Conservation (phyloP, 2,329 filamentous ascomycete genomes). For the Leptographium lundbergii region DNA sequence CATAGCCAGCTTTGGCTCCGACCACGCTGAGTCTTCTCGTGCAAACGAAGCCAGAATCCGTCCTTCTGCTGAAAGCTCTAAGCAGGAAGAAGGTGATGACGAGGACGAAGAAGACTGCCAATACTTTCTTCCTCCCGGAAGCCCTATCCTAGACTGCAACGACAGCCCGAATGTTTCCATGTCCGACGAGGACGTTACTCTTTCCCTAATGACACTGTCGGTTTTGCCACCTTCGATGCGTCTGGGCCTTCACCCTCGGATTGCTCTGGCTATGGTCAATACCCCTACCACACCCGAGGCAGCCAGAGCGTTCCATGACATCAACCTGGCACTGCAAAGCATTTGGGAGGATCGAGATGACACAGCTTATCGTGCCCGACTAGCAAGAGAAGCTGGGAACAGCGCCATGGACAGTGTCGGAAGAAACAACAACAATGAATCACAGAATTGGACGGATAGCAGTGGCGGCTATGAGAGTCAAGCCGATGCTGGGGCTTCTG, state of each 20-base stretch:
- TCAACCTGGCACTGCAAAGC: too few species aligned
- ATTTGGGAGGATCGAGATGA: too few species aligned
- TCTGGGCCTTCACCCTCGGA: not conserved
- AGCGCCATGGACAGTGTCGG: not conserved
- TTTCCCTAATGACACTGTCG: not conserved
- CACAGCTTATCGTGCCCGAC: not conserved
- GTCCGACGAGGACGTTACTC: not conserved
- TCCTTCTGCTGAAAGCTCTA: not conserved
- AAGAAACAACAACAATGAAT: not conserved
- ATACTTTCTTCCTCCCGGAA: not conserved
- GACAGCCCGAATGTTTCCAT: not conserved
- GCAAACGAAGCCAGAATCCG: not conserved
- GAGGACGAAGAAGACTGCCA: not conserved
- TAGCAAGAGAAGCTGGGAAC: not conserved
- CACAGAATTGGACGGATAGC: not conserved
- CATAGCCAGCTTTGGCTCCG: not conserved
- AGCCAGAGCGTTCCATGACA: rapidly evolving
- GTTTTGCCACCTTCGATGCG: slow-evolving; percentile 1
- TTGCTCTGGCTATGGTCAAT: not conserved
- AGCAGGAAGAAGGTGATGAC: not conserved
- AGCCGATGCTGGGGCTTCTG: not conserved
- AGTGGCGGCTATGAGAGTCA: not conserved
- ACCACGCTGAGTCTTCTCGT: not conserved
- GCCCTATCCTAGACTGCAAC: not conserved
- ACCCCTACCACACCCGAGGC: not conserved